Conservation (phyloP, 2,329 filamentous ascomycete species). For the Pseudopyrenochaeta lycopersici region DNA sequence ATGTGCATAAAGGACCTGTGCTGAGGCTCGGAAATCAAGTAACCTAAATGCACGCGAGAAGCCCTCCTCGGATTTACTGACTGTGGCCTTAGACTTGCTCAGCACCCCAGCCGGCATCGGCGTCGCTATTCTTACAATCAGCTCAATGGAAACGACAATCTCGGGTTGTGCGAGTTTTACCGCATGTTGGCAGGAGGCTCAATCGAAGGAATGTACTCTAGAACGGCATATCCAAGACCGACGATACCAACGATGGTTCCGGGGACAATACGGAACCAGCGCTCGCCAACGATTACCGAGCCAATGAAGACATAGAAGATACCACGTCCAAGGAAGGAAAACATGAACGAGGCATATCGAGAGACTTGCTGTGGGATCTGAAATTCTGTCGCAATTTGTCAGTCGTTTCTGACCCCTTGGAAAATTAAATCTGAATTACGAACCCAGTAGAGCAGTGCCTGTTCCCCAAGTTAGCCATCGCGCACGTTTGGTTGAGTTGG, state of each 20-base stretch:
- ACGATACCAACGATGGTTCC: conserved; percentile 80
- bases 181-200: conserved; percentile 64
- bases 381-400: conserved; percentile 69
- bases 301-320: conserved; percentile 97
- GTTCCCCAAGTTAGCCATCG: conserved; percentile 22
- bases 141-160: conserved; percentile 1
- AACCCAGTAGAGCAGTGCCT: conserved; percentile 69
- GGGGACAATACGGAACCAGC: conserved; percentile 74
- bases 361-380: conserved; percentile 92
- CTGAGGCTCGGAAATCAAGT: conserved; percentile 11
- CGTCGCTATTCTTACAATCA: conserved; percentile 50
- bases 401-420: background rate
- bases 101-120: conserved; percentile 62
- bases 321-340: conserved; percentile 95
- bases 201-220: conserved; percentile 62
- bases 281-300: conserved; percentile 77
- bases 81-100: conserved; percentile 57
- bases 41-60: conserved; percentile 16
- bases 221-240: conserved; percentile 75
- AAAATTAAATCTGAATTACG: conserved; percentile 10
- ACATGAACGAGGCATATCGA: conserved; percentile 96
- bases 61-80: conserved; percentile 31
- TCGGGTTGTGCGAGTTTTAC: conserved; percentile 30
- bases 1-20: conserved; percentile 5
- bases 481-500: too few species aligned